Evolutionary conservation across 192 early-diverging fungal species (phyloP).

Genomic region (Rhizophagus clarus): DNA sequence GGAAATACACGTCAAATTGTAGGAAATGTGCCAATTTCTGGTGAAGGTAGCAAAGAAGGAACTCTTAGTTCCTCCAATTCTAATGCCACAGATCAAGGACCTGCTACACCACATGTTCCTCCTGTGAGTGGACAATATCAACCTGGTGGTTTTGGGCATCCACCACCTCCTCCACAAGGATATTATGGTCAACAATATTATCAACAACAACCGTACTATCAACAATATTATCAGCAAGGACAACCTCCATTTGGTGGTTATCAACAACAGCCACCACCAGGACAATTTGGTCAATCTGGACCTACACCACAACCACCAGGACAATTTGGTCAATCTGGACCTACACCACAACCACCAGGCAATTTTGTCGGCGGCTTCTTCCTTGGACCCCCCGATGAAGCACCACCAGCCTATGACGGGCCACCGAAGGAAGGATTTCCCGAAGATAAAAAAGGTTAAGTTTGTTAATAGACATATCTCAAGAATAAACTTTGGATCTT

Average conservation of each 20-base stretch:
- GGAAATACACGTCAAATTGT: neutral
- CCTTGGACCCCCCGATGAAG: conserved; percentile 27
- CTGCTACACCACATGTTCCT: neutral
- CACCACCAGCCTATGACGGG: conserved; percentile 19
- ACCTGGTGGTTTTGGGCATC: neutral
- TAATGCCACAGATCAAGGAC: neutral
- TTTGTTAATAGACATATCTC: too few relatives aligned
- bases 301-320: neutral
- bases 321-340: neutral
- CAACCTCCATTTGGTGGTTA: neutral
- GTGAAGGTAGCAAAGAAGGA: neutral
- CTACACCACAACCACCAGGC: neutral
- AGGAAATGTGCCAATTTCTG: neutral
- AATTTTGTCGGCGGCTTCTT: conserved; percentile 29
- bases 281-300: neutral
- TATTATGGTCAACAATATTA: conserved; percentile 12
- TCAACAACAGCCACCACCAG: neutral
- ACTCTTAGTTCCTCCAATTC: neutral
- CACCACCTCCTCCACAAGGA: neutral
- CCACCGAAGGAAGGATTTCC: neutral
- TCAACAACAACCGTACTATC: neutral
- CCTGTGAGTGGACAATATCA: neutral
- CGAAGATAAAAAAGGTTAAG: neutral
- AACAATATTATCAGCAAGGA: conserved; percentile 7
- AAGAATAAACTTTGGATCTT: too few relatives aligned